phyloP scores from a whole-genome alignment of 75 land plant species.

The Larix kaempferi region DNA sequence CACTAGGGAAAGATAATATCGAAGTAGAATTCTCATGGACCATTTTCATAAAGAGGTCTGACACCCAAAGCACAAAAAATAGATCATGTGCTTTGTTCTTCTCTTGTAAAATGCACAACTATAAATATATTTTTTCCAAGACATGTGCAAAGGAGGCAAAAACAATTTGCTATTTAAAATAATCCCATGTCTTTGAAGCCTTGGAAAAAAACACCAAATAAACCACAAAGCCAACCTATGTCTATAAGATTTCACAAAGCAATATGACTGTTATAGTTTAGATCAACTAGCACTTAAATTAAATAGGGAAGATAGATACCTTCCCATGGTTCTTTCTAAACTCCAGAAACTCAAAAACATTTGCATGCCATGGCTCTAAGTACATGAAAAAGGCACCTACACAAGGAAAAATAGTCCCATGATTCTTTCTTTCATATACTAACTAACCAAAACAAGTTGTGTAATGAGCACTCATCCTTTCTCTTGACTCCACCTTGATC shows the following conservation, averaged over 20 bases:
- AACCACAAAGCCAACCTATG: not conserved
- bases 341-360: conserved; percentile 90
- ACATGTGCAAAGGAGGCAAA: not conserved
- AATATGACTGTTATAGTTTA: not conserved
- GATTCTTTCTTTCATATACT: not conserved
- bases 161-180: not conserved
- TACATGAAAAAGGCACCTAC: conserved; percentile 96
- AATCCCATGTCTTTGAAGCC: too few relatives aligned
- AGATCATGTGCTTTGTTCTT: conserved; percentile 90
- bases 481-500: conserved; percentile 99
- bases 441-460: not conserved
- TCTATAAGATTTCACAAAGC: not conserved
- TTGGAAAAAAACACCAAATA: too few relatives aligned
- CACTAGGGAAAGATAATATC: conserved; percentile 93
- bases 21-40: conserved; percentile 63
- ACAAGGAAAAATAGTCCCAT: not conserved
- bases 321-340: conserved; percentile 99
- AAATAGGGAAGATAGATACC: conserved; percentile 26
- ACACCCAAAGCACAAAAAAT: too few relatives aligned
- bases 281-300: not conserved
- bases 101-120: conserved; percentile 36
- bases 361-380: conserved; percentile 99
- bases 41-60: conserved; percentile 91
- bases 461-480: too few relatives aligned
- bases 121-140: not conserved